Evolutionary conservation across 768 basidiomycete species (phyloP).

Genomic region (Epithele typhae): DNA sequence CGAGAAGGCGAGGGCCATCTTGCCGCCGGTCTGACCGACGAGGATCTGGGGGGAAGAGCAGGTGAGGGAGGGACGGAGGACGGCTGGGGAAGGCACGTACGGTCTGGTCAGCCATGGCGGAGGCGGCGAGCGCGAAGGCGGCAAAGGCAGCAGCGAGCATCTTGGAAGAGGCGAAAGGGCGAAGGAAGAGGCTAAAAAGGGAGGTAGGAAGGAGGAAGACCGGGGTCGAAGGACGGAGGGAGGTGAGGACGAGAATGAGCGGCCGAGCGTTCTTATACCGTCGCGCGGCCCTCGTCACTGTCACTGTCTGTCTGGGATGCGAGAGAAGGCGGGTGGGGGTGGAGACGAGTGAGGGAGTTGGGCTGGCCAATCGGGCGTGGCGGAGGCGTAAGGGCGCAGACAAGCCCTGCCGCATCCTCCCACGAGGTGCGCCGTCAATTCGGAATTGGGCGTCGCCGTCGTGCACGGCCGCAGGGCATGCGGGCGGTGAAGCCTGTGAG

Average conservation of each 20-base stretch:
- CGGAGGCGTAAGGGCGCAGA: no score
- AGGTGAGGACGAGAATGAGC: neutral
- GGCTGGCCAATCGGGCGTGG: neutral
- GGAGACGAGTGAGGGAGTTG: neutral
- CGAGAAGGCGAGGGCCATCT: constrained; percentile 40
- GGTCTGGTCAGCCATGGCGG: constrained; percentile 15
- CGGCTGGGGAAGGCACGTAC: neutral
- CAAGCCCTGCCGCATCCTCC: neutral
- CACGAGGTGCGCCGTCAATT: neutral
- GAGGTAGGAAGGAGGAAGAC: no score
- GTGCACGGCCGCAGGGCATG: no score
- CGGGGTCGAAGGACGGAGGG: neutral
- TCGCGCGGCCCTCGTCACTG: no score
- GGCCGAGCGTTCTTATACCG: no score
- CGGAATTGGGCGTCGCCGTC: no score
- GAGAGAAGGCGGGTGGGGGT: neutral
- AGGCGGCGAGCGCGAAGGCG: constrained; percentile 14
- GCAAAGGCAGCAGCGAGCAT: constrained; percentile 15
- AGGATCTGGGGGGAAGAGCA: constrained; percentile 23
- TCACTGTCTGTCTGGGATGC: neutral
- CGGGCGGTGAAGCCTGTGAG: no score
- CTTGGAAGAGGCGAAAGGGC: constrained; percentile 3
- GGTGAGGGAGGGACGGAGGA: neutral
- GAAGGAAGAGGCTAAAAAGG: neutral
- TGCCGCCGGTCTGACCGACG: constrained; percentile 33